Conservation (phyloP, 345 rosid genomes). For the Gossypium longicalyx region DNA sequence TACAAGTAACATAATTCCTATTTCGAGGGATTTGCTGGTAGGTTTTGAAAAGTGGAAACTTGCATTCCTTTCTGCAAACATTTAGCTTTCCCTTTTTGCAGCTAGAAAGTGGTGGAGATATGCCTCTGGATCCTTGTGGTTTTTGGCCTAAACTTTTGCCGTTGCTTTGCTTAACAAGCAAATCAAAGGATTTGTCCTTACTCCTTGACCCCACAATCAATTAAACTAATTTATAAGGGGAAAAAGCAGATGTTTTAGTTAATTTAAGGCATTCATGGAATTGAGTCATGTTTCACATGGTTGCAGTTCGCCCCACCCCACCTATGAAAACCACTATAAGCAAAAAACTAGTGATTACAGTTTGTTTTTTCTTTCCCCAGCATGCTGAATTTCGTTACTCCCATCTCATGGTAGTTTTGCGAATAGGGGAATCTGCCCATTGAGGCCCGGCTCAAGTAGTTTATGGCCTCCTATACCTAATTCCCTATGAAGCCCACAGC, state of each 20-base stretch:
- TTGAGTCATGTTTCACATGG: too few relatives aligned
- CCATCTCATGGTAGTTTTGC: not conserved
- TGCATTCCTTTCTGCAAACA: constrained; percentile 19
- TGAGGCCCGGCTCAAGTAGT: too few relatives aligned
- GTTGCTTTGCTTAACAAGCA: not conserved
- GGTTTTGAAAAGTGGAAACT: not conserved
- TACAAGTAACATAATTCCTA: too few relatives aligned
- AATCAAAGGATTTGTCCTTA: not conserved
- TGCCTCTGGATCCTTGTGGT: constrained; percentile 17
- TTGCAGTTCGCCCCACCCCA: too few relatives aligned
- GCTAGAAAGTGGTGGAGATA: constrained; percentile 12
- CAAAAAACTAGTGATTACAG: too few relatives aligned
- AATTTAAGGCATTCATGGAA: not conserved
- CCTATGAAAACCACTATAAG: too few relatives aligned
- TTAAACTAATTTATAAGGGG: not conserved
- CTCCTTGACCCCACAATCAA: not conserved
- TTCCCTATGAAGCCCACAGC: too few relatives aligned
- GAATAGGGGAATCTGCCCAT: not conserved
- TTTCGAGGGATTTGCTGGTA: too few relatives aligned
- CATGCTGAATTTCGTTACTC: not conserved
- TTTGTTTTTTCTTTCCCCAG: too few relatives aligned
- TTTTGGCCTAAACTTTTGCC: not conserved
- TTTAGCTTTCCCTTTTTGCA: constrained; percentile 13
- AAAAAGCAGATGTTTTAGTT: not conserved
- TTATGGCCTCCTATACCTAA: too few relatives aligned